These are phyloP conservation scores for Amphibolis antarctica DNA, from an alignment of 106 monocot genomes.

Conservation along the genomic window DNA sequence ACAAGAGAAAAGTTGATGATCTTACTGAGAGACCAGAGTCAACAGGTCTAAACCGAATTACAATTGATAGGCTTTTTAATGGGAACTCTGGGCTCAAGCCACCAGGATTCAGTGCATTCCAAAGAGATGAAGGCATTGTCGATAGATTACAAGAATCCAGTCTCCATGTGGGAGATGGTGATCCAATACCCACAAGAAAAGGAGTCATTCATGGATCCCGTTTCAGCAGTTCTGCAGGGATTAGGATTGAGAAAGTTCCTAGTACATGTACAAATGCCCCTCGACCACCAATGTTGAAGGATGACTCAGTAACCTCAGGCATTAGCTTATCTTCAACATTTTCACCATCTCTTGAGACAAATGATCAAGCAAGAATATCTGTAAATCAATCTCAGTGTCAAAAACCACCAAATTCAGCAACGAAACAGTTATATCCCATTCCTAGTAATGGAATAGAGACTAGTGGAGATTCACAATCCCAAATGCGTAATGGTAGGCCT, in stretches of 20 bases:
- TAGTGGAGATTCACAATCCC: constrained; percentile 20
- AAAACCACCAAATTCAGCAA: constrained; percentile 1
- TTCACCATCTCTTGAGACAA: constrained; percentile 10
- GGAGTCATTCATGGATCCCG: constrained; percentile 23
- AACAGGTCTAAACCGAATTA: constrained; percentile 23
- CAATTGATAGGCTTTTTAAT: constrained; percentile 43
- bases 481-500: constrained; percentile 47
- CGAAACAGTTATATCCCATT: constrained; percentile 8
- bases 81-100: constrained; percentile 28
- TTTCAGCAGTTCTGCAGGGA: constrained; percentile 25
- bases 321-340: constrained; percentile 11
- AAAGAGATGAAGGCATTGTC: constrained; percentile 26
- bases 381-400: constrained; percentile 7
- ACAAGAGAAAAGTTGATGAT: constrained; percentile 46
- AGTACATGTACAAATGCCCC: constrained; percentile 8
- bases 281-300: constrained; percentile 12
- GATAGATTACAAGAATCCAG: constrained; percentile 24
- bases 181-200: constrained; percentile 29
- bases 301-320: constrained; percentile 2
- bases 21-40: constrained; percentile 29
- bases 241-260: constrained; percentile 30
- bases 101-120: constrained; percentile 28
- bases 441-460: constrained; percentile 6
- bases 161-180: constrained; percentile 24
- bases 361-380: constrained; percentile 12